Evolutionary conservation across 176 grass and related monocot genomes (phyloP).

Genomic region (Eremochloa ophiuroides): DNA sequence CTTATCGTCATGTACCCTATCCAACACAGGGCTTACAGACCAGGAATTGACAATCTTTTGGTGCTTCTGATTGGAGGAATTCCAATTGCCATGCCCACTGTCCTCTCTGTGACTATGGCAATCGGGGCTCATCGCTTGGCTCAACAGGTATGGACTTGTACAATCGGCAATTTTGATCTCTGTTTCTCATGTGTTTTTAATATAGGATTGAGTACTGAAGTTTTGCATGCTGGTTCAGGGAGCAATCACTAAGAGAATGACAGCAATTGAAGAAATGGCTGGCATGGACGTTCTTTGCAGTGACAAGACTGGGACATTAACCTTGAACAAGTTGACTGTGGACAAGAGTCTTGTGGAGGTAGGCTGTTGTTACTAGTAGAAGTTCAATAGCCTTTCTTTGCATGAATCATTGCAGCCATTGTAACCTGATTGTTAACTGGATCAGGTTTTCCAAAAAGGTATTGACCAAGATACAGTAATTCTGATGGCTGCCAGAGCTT

Average conservation of each 20-base stretch:
- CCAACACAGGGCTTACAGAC: constrained; percentile 68
- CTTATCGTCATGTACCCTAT: constrained; percentile 81
- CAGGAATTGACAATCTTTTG: constrained; percentile 87
- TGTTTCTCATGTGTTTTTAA: constrained; percentile 7
- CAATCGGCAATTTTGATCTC: neutral
- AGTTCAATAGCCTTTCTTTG: neutral
- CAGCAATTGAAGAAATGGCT: constrained; percentile 96
- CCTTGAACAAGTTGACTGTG: constrained; percentile 92
- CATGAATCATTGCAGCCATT: neutral
- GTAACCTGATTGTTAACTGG: constrained; percentile 17
- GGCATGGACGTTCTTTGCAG: constrained; percentile 97
- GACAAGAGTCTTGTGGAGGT: constrained; percentile 85
- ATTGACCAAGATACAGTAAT: constrained; percentile 64
- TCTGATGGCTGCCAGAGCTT: constrained; percentile 84
- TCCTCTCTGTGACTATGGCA: constrained; percentile 95
- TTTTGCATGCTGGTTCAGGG: constrained; percentile 48
- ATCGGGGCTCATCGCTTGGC: constrained; percentile 80
- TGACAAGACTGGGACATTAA: constrained; percentile 87
- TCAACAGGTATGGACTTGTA: constrained; percentile 52
- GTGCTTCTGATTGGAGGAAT: constrained; percentile 94
- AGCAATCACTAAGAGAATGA: constrained; percentile 95
- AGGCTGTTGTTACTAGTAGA: neutral
- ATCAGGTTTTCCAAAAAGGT: constrained; percentile 79
- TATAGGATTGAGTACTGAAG: constrained; percentile 1
- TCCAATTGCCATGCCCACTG: constrained; percentile 94